Evolutionary conservation across 179 eudicot genomes (phyloP), one percentile per base, ranked within the genome.

Genomic region (Silene vulgaris): DNA sequence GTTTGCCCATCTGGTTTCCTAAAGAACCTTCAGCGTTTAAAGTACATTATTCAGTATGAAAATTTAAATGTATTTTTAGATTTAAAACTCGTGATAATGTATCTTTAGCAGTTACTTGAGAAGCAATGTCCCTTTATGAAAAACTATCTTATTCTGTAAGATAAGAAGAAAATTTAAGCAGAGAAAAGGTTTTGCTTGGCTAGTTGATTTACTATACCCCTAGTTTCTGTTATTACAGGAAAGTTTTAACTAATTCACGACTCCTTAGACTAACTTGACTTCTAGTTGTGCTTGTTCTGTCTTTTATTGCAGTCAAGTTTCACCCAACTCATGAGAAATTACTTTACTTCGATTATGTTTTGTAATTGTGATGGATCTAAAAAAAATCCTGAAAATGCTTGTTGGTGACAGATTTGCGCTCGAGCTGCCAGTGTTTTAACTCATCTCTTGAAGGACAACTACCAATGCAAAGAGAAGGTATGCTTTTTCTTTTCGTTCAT

Each of bases 401-500:
- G 71, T 80, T 69, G 62, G 50, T 83, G 86, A 73, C 91, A 95
- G 99, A 90, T 87, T 73, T 90, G 97, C 81, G 85, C 93, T 80
- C 86, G 99, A 74, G 97, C 97, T 86, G 97, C 99, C 61, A 90
- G 97, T 85, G 90, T 95, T 78, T 90, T 92, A 56, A 87, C 99
- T 72, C 89, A 92, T 85, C 69, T 92, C 56, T 75, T 95, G 85
- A 90, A 88, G 87, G 97, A 88, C 79, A 95, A 95, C 77, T 69
- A 56, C 70, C 89, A 82, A 29, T 90, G 97, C 93, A 95, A 95
- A 82, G 99, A 95, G 77, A 86, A 43, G 90, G 99, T 95, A 84
- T 68, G 77, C 54, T 3, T 16, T 72, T 75, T 72, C 68, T 21
- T 76, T 70, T 64, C 61, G 9, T 66, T 17, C 62, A 52, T 73